These are phyloP conservation scores for Phaeoacremonium minimum DNA, from an alignment of 2,329 filamentous ascomycete genomes.

Conservation along the genomic window DNA sequence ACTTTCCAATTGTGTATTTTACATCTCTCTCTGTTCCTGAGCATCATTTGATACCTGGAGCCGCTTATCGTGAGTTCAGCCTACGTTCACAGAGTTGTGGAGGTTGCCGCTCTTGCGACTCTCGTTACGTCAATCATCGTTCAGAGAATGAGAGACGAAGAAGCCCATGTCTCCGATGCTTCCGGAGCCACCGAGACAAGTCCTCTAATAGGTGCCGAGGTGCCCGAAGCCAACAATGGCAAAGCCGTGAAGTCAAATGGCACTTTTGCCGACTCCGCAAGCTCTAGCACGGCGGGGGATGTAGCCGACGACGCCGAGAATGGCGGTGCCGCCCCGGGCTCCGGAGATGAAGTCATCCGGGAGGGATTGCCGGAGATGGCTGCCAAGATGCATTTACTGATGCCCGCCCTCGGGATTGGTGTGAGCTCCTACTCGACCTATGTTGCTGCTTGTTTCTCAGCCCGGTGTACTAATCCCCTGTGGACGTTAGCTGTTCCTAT, in stretches of 20 bases:
- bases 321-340: neutral
- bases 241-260: neutral
- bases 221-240: neutral
- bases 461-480: too few relatives aligned
- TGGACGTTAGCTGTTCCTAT: slow-evolving; percentile 65
- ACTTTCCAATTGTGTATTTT: too few relatives aligned
- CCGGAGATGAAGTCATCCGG: slow-evolving; percentile 3
- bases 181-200: slow-evolving; percentile 4
- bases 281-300: neutral
- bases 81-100: too few relatives aligned
- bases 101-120: too few relatives aligned
- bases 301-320: neutral
- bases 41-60: too few relatives aligned
- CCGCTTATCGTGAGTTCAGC: too few relatives aligned
- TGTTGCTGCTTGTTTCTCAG: too few relatives aligned
- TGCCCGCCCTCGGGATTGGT: slow-evolving; percentile 33
- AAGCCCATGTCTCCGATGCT: neutral
- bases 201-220: slow-evolving; percentile 3
- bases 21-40: too few relatives aligned
- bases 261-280: slow-evolving; percentile 1
- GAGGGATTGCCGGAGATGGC: slow-evolving; percentile 21
- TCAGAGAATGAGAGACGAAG: slow-evolving; percentile 3
- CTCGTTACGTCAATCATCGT: too few relatives aligned
- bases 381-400: slow-evolving; percentile 29
- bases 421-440: too few relatives aligned